Base-by-base conservation (phyloP, 495 filamentous ascomycete species). In the Penicillium manginii region DNA sequence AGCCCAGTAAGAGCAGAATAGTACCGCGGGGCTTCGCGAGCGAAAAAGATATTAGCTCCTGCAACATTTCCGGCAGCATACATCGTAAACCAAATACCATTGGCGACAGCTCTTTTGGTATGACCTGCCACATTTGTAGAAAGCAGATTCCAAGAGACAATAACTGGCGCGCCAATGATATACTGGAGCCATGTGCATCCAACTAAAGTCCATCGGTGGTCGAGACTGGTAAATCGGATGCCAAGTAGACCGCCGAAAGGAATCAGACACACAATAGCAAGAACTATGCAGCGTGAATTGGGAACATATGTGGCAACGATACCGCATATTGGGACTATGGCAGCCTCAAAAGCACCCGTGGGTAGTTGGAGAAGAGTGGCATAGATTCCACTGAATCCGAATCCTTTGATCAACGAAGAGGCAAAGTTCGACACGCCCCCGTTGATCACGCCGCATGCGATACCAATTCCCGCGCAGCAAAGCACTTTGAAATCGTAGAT, bases 41-140 rank as follows among this genome's bases (percentile, higher is more conserved):
- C 60, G 33, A 76, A 72, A 56, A 78, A 78, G 22, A 75, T 71
- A 40, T 79, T 75, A 7, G 86, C 84, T 0, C 74, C 74, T 0
- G 71, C 71, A 6, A 77, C 70, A 59, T 78, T 79, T 0, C 74
- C 76, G 7, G 64, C 72, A 0, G 71, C 72, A 50, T 76, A 79
- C 0, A 73, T 21, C 1, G 66, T 63, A 54, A 74, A 72, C 69
- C 68, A 77, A 0, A 76, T 45, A 6, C 77, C 79, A 49, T 74
- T 78, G 5, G 77, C 74, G 17, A 78, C 60, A 1, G 76, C 75
- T 50, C 88, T 84, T 65, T 90, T 90, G 9, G 86, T 88, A 67
- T 87, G 88, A 9, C 86, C 86, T 1, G 83, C 83, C 2, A 88
- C 75, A 52, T 89, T 88, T 8, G 78, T 83, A 0, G 76, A 76